phyloP scores from a whole-genome alignment of 495 filamentous ascomycete genomes.

The Cryomyces minteri region DNA sequence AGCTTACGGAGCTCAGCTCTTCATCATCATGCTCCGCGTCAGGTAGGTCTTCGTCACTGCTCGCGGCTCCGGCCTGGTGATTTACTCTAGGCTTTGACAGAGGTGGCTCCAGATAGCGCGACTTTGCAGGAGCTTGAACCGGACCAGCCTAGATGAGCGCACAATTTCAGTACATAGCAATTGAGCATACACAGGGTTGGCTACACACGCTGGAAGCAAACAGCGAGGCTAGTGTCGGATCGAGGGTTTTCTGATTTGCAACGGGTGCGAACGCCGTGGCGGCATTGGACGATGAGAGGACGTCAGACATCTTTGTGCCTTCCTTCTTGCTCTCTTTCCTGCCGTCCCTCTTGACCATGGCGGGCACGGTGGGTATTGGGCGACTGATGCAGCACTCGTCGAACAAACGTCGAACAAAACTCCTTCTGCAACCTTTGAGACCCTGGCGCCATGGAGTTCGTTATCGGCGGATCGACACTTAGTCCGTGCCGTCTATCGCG shows the following conservation, averaged over 20 bases:
- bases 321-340: background rate
- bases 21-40: background rate
- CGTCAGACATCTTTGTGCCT: background rate
- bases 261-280: slow-evolving; percentile 10
- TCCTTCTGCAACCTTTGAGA: too few species aligned
- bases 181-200: too few species aligned
- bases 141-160: slow-evolving; percentile 38
- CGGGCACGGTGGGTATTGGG: background rate
- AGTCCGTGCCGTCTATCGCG: too few species aligned
- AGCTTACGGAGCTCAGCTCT: too few species aligned
- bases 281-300: too few species aligned
- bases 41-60: slow-evolving; percentile 5
- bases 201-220: slow-evolving; percentile 61
- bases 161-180: too few species aligned
- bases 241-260: slow-evolving; percentile 30
- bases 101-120: slow-evolving; percentile 26
- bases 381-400: background rate
- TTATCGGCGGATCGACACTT: too few species aligned
- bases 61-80: slow-evolving; percentile 2
- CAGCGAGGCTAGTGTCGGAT: slow-evolving; percentile 59
- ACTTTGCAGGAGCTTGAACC: slow-evolving; percentile 33
- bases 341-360: slow-evolving; percentile 2
- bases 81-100: slow-evolving; percentile 7
- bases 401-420: too few species aligned
- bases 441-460: too few species aligned